phyloP scores from a whole-genome alignment of 2,329 filamentous ascomycete genomes.

The Penicillium hesseltinei region DNA sequence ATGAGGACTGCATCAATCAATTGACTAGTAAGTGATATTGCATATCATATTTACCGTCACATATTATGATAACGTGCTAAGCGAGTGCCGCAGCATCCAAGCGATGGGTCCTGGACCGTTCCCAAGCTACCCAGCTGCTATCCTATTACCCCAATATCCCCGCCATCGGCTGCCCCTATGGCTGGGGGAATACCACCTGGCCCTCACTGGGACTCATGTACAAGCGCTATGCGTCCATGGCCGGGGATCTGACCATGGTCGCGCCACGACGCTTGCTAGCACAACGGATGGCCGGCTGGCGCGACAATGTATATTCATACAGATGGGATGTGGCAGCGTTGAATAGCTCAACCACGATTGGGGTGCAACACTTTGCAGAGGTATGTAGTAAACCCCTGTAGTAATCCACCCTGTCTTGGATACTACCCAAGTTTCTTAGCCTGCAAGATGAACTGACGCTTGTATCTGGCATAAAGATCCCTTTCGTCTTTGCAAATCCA shows the following conservation, averaged over 20 bases:
- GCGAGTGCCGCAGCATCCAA: constrained; percentile 20
- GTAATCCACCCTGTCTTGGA: background rate
- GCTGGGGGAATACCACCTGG: constrained; percentile 35
- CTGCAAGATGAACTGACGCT: background rate
- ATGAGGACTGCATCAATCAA: constrained; percentile 49
- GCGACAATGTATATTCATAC: constrained; percentile 26
- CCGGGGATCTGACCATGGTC: constrained; percentile 30
- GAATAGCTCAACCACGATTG: constrained; percentile 27
- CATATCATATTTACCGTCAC: background rate
- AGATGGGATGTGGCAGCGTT: constrained; percentile 33
- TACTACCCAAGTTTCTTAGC: background rate
- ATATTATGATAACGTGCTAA: constrained; percentile 13
- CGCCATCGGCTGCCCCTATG: constrained; percentile 48
- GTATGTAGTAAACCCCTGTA: constrained; percentile 11
- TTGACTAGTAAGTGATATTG: constrained; percentile 20
- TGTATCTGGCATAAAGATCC: constrained; percentile 22
- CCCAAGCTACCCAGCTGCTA: constrained; percentile 41
- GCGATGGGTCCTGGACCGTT: constrained; percentile 28
- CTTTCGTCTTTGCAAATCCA: constrained; percentile 34
- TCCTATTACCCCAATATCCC: constrained; percentile 54
- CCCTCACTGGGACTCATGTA: constrained; percentile 28
- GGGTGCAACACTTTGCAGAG: constrained; percentile 34
- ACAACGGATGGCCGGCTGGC: constrained; percentile 23
- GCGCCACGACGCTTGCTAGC: constrained; percentile 31
- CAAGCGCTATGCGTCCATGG: constrained; percentile 33